These are phyloP conservation scores for Epichloe aotearoae DNA, from an alignment of 2,329 filamentous ascomycete genomes.

Conservation along the genomic window DNA sequence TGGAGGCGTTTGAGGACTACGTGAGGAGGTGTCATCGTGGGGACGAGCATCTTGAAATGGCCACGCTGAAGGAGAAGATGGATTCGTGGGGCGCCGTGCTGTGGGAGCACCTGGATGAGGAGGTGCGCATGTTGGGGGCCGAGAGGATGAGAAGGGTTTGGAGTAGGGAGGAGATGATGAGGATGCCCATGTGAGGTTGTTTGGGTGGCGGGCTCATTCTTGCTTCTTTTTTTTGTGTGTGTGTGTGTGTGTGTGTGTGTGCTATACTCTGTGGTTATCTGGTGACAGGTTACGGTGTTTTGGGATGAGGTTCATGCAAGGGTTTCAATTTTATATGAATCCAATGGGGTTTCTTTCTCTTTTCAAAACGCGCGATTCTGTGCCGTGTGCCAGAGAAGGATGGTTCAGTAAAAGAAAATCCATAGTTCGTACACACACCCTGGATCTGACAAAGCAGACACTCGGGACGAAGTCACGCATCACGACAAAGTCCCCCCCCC, in stretches of 20 bases:
- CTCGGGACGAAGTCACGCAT: neutral
- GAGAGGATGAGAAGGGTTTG: slow-evolving; percentile 84
- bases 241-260: too few species aligned
- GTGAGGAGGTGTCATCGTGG: slow-evolving; percentile 47
- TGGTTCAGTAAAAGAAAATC: neutral
- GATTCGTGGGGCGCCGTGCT: slow-evolving; percentile 67
- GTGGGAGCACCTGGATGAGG: slow-evolving; percentile 73
- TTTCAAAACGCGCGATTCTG: too few species aligned
- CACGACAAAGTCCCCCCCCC: neutral
- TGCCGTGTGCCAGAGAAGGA: too few species aligned
- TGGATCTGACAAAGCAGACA: too few species aligned
- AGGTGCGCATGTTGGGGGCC: slow-evolving; percentile 61
- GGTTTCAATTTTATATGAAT: too few species aligned
- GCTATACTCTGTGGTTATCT: too few species aligned
- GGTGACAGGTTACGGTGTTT: too few species aligned
- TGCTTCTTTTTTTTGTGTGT: too few species aligned
- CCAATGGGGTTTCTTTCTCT: too few species aligned
- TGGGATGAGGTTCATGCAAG: too few species aligned
- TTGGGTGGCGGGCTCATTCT: too few species aligned
- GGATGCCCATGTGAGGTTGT: slow-evolving; percentile 48
- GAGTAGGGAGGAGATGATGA: slow-evolving; percentile 59
- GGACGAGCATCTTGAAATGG: slow-evolving; percentile 44
- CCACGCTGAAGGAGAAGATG: slow-evolving; percentile 55
- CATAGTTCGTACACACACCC: too few species aligned
- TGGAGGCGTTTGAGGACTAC: slow-evolving; percentile 56